These are phyloP conservation scores for Stagonosporopsis vannaccii DNA, from an alignment of 2,329 filamentous ascomycete genomes.

Conservation along the genomic window DNA sequence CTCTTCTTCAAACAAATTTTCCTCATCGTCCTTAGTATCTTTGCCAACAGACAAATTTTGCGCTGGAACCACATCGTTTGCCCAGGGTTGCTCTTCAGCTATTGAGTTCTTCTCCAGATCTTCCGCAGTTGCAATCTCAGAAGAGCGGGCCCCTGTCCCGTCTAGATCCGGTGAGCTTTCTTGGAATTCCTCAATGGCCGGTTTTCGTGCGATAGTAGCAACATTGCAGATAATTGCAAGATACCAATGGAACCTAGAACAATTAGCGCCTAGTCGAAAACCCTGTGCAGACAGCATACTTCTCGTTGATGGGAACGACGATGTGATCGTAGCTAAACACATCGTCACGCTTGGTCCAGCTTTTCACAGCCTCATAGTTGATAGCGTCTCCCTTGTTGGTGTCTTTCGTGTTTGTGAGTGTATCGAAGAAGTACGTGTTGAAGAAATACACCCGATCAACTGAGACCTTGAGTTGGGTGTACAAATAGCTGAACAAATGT, in stretches of 20 bases:
- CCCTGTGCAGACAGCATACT: slow-evolving; percentile 38
- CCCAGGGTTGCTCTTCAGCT: neutral
- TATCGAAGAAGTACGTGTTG: slow-evolving; percentile 90
- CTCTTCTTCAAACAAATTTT: slow-evolving; percentile 33
- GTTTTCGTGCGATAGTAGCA: slow-evolving; percentile 62
- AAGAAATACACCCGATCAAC: slow-evolving; percentile 80
- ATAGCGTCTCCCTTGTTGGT: slow-evolving; percentile 61
- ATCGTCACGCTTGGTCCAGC: slow-evolving; percentile 87
- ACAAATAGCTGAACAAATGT: slow-evolving; percentile 34
- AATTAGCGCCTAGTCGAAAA: slow-evolving; percentile 7
- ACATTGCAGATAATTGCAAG: slow-evolving; percentile 94
- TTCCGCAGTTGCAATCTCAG: neutral
- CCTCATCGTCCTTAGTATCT: slow-evolving; percentile 16
- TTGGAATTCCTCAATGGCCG: slow-evolving; percentile 22
- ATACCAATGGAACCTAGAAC: slow-evolving; percentile 76
- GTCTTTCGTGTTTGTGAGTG: slow-evolving; percentile 67
- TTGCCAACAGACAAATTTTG: neutral
- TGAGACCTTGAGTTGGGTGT: slow-evolving; percentile 51
- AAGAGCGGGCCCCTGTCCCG: neutral
- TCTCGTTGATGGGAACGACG: slow-evolving; percentile 89
- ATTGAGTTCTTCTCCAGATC: neutral
- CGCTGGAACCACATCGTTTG: neutral
- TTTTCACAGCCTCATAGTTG: slow-evolving; percentile 84
- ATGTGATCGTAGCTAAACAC: slow-evolving; percentile 88
- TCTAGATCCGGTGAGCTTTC: neutral